Evolutionary conservation across 2,329 filamentous ascomycete species (phyloP).

Genomic region (Metarhizium guizhouense): DNA sequence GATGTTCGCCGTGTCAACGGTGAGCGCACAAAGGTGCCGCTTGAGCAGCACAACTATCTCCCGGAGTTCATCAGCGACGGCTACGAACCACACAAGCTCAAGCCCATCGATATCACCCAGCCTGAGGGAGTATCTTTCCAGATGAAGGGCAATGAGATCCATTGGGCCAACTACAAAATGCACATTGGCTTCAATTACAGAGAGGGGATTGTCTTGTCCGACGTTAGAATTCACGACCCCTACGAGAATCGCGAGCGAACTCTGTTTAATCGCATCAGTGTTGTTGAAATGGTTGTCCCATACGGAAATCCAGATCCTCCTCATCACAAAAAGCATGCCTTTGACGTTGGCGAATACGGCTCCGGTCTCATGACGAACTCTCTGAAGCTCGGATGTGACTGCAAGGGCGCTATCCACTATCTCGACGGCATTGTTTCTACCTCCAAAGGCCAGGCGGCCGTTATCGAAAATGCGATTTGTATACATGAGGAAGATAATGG

Average conservation of each 20-base stretch:
- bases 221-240: conserved; percentile 54
- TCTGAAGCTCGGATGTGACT: conserved; percentile 51
- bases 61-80: conserved; percentile 24
- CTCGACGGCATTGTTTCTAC: conserved; percentile 28
- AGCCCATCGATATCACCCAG: conserved; percentile 30
- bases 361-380: conserved; percentile 59
- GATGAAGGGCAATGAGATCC: conserved; percentile 38
- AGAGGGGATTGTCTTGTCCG: conserved; percentile 62
- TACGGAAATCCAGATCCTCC: conserved; percentile 57
- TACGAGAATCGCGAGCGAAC: conserved; percentile 35
- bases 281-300: conserved; percentile 64
- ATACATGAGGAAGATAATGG: conserved; percentile 37
- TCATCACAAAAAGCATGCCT: conserved; percentile 58
- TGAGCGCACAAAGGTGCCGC: conserved; percentile 34
- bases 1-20: conserved; percentile 33
- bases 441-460: conserved; percentile 46
- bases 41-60: conserved; percentile 29
- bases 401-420: conserved; percentile 49
- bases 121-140: conserved; percentile 32
- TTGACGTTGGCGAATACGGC: conserved; percentile 61
- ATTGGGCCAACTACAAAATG: conserved; percentile 61
- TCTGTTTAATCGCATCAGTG: conserved; percentile 57
- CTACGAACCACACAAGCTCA: conserved; percentile 25
- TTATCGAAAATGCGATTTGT: conserved; percentile 48
- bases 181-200: conserved; percentile 64